Percentiles rank a stretch among this genome's conserved stretches.
Conservation (phyloP, 805 yeast species). For the Nakazawaea anatomiae region DNA sequence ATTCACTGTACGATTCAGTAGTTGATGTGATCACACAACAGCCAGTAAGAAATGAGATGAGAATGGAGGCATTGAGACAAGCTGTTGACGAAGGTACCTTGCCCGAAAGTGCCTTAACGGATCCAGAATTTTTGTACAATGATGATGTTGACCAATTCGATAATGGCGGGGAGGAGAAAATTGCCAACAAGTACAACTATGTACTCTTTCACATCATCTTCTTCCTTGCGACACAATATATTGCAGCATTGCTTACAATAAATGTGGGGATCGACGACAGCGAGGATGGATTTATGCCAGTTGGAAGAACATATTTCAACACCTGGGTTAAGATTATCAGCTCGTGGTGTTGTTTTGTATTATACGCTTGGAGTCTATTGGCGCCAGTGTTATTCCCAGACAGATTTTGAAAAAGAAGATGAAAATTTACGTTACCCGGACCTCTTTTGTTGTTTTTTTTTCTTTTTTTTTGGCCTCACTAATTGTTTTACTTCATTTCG, state of each 20-base stretch:
- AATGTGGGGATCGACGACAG: constrained; percentile 81
- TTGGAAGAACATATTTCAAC: constrained; percentile 92
- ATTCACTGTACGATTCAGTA: constrained; percentile 37
- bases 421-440: background rate
- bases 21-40: constrained; percentile 34
- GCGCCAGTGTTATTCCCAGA: constrained; percentile 94
- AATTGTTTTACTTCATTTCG: too few relatives aligned
- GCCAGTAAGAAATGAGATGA: constrained; percentile 62
- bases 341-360: constrained; percentile 84
- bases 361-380: constrained; percentile 85
- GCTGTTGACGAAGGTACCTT: constrained; percentile 96
- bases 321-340: constrained; percentile 91
- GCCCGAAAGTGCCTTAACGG: constrained; percentile 86
- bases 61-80: constrained; percentile 82
- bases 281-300: constrained; percentile 87
- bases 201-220: constrained; percentile 85
- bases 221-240: constrained; percentile 94
- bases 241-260: constrained; percentile 87
- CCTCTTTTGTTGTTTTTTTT: too few relatives aligned
- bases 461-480: background rate
- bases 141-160: constrained; percentile 31
- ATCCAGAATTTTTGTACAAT: constrained; percentile 54
- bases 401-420: constrained; percentile 41
- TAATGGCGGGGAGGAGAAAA: constrained; percentile 54
- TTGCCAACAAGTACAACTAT: constrained; percentile 74